A percentile compares a stretch with the other conserved stretches of the same genome.
Evolutionary conservation across 1,139 yeast genomes (phyloP).

Genomic region (Pichia sp.): DNA sequence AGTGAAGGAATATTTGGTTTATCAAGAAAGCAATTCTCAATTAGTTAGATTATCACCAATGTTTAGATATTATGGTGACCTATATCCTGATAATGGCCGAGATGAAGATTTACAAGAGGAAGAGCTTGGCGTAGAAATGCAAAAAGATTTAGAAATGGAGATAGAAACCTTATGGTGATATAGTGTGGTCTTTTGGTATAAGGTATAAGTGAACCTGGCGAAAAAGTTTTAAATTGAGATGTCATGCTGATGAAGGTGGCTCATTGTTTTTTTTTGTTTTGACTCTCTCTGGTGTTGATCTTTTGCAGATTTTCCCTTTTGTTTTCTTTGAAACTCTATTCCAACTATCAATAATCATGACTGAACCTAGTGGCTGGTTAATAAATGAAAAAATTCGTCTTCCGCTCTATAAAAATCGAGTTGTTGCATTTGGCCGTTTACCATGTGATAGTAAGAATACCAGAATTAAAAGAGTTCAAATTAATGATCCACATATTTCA

Average conservation of each 20-base stretch:
- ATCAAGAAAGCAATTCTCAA: neutral
- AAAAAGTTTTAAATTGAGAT: neutral
- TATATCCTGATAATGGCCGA: constrained; percentile 16
- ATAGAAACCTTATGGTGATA: too few species aligned
- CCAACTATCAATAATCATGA: neutral
- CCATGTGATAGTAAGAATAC: constrained; percentile 48
- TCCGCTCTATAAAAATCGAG: constrained; percentile 54
- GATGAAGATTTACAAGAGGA: constrained; percentile 1
- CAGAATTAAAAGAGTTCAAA: constrained; percentile 11
- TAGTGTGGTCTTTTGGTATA: too few species aligned
- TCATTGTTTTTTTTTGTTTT: neutral
- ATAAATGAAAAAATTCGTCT: neutral
- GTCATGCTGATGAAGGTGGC: neutral
- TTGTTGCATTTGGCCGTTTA: constrained; percentile 54
- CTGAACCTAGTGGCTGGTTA: constrained; percentile 2
- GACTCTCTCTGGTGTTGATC: too few species aligned
- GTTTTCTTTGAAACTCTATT: neutral
- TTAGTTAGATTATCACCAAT: constrained; percentile 13
- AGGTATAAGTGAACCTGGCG: neutral
- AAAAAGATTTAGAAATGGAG: too few species aligned
- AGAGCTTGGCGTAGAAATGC: too few species aligned
- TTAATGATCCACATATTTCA: constrained; percentile 18
- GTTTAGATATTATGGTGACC: constrained; percentile 16
- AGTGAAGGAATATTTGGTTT: constrained; percentile 8
- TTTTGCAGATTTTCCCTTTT: too few species aligned